phyloP scores from a whole-genome alignment of 768 basidiomycete species.

The Xerocomellus amylosporus region DNA sequence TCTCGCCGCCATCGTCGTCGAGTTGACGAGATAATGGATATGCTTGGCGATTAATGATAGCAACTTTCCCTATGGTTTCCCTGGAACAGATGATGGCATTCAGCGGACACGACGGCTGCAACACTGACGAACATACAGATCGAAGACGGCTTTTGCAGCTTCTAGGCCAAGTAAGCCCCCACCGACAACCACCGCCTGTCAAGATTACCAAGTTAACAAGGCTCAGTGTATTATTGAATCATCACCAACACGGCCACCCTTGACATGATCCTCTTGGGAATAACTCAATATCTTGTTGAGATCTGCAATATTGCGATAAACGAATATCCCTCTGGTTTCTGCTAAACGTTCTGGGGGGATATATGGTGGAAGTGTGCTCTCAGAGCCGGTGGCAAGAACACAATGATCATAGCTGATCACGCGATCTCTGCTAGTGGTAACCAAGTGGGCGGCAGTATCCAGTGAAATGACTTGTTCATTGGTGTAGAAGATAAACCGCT shows the following conservation, averaged over 20 bases:
- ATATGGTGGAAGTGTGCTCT: constrained; percentile 60
- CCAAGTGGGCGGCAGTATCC: constrained; percentile 39
- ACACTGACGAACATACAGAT: constrained; percentile 36
- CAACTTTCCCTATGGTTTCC: constrained; percentile 42
- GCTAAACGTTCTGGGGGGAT: constrained; percentile 39
- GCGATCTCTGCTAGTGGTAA: constrained; percentile 45
- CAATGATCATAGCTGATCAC: constrained; percentile 57
- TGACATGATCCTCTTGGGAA: constrained; percentile 44
- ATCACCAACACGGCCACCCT: constrained; percentile 26
- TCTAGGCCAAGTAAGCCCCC: constrained; percentile 72
- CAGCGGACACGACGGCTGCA: neutral
- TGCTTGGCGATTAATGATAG: constrained; percentile 50
- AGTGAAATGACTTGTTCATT: constrained; percentile 46
- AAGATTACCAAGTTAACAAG: neutral
- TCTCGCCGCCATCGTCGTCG: constrained; percentile 55
- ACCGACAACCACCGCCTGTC: constrained; percentile 46
- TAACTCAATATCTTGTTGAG: constrained; percentile 63
- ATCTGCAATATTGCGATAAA: constrained; percentile 71
- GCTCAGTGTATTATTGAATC: neutral
- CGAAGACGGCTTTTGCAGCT: constrained; percentile 70
- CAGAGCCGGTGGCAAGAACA: constrained; percentile 68
- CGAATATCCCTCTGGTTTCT: constrained; percentile 56
- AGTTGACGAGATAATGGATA: constrained; percentile 60
- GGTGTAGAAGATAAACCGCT: constrained; percentile 51
- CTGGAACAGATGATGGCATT: neutral